Conservation (phyloP, 345 rosid species). For the Acer campestre region DNA sequence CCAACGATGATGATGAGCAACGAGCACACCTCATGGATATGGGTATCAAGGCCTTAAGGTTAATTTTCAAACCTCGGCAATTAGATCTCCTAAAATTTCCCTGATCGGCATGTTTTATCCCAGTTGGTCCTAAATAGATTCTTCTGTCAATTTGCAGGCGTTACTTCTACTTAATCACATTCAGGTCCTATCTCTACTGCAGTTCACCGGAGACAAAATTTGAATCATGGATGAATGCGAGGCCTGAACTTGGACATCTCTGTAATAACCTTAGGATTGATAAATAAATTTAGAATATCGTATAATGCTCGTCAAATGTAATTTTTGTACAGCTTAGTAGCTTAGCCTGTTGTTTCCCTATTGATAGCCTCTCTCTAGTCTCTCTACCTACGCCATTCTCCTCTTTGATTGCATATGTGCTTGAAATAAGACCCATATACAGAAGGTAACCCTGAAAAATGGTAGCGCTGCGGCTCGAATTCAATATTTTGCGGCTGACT, state of each 20-base stretch:
- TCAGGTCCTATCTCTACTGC: slow-evolving; percentile 85
- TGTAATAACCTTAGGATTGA: slow-evolving; percentile 84
- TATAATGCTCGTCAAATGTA: slow-evolving; percentile 19
- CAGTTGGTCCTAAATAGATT: not conserved
- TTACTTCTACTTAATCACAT: slow-evolving; percentile 83
- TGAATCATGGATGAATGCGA: slow-evolving; percentile 74
- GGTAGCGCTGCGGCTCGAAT: not conserved
- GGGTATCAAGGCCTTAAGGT: slow-evolving; percentile 93
- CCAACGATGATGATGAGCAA: slow-evolving; percentile 58
- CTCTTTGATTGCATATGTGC: not conserved
- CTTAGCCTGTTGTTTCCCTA: slow-evolving; percentile 19
- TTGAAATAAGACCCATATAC: not conserved
- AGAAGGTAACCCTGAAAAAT: not conserved
- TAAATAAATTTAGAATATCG: slow-evolving; percentile 34
- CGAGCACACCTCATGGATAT: slow-evolving; percentile 68
- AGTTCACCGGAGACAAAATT: slow-evolving; percentile 58
- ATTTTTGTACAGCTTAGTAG: slow-evolving; percentile 36
- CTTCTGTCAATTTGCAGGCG: slow-evolving; percentile 56
- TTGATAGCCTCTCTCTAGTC: not conserved
- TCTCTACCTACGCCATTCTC: not conserved
- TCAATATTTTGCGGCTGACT: not conserved
- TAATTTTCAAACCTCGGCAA: slow-evolving; percentile 22
- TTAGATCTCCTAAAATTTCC: not conserved
- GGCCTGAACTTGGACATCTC: slow-evolving; percentile 95
- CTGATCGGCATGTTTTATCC: not conserved